Conservation (phyloP, 306 rosid genomes). For the Trifolium fragiferum region DNA sequence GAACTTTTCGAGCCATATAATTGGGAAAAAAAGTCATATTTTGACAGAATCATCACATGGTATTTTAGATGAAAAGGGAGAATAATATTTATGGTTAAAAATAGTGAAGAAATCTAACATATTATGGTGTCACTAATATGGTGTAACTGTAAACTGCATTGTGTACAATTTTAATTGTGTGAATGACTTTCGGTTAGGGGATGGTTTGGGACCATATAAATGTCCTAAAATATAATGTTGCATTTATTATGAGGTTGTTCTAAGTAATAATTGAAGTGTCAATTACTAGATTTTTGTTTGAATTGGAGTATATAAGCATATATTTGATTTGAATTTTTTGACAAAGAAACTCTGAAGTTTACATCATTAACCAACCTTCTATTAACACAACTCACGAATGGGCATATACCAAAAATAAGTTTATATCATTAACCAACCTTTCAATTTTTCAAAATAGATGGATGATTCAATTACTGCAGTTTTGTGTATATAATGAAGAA, state of each 20-base stretch:
- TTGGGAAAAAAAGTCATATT: neutral
- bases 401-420: neutral
- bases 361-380: neutral
- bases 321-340: neutral
- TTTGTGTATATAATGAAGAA: neutral
- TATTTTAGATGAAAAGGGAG: neutral
- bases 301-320: neutral
- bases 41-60: neutral
- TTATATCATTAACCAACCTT: too few relatives aligned
- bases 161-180: constrained; percentile 4
- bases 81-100: neutral
- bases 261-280: neutral
- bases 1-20: neutral
- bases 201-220: constrained; percentile 20
- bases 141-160: constrained; percentile 31
- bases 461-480: neutral
- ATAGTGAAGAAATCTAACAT: constrained; percentile 22
- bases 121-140: neutral
- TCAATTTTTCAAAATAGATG: neutral
- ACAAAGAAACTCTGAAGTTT: neutral
- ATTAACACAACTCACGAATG: neutral
- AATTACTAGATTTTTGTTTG: neutral
- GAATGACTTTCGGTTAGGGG: constrained; percentile 9
- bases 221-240: neutral
- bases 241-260: constrained; percentile 4